Evolutionary conservation across 768 basidiomycete genomes (phyloP).

Genomic region (Pulveroboletus frians): DNA sequence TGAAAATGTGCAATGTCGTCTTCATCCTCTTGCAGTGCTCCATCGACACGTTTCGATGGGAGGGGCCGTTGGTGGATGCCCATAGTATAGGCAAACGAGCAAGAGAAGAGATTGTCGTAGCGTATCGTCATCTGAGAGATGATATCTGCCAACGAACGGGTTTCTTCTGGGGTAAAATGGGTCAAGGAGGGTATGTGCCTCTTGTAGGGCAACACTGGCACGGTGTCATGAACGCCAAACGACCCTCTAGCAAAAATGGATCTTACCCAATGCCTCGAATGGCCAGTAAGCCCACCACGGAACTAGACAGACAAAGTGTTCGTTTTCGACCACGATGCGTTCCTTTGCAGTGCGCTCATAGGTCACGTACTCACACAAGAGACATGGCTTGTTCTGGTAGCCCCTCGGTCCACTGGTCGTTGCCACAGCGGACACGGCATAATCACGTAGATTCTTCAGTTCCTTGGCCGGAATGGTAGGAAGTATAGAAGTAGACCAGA

Average conservation of each 20-base stretch:
- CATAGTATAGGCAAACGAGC: slow-evolving; percentile 93
- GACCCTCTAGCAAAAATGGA: slow-evolving; percentile 4
- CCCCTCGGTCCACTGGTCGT: slow-evolving; percentile 49
- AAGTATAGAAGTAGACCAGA: slow-evolving; percentile 72
- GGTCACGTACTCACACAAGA: slow-evolving; percentile 77
- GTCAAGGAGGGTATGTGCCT: slow-evolving; percentile 73
- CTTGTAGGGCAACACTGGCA: slow-evolving; percentile 65
- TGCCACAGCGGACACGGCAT: slow-evolving; percentile 34
- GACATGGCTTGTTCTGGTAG: slow-evolving; percentile 53
- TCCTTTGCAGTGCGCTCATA: slow-evolving; percentile 53
- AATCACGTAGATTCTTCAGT: slow-evolving; percentile 49
- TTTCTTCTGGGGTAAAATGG: slow-evolving; percentile 58
- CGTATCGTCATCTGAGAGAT: slow-evolving; percentile 58
- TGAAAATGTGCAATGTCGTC: slow-evolving; percentile 73
- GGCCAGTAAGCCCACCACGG: slow-evolving; percentile 98
- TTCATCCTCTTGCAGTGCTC: slow-evolving; percentile 31
- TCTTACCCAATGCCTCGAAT: slow-evolving; percentile 68
- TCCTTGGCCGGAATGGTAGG: slow-evolving; percentile 70
- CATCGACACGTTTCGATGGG: slow-evolving; percentile 35
- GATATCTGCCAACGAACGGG: slow-evolving; percentile 57
- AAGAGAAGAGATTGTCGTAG: slow-evolving; percentile 77
- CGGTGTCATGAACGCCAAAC: background rate
- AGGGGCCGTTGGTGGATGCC: slow-evolving; percentile 84
- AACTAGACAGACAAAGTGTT: slow-evolving; percentile 78
- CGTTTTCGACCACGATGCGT: slow-evolving; percentile 66